phyloP scores from a whole-genome alignment of 2,329 filamentous ascomycete species.

The Zymoseptoria brevis region DNA sequence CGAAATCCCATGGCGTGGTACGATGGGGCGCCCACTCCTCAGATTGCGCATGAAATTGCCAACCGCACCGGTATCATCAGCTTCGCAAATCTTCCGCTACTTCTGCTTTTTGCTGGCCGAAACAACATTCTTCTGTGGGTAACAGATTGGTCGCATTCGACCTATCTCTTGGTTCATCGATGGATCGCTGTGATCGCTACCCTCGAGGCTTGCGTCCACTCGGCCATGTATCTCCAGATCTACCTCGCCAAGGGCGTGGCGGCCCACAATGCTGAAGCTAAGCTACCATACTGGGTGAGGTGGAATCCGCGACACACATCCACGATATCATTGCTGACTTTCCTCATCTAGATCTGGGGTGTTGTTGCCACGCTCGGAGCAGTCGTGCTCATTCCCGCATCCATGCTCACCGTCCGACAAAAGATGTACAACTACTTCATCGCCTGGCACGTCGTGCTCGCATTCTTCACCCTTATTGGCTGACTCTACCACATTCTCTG shows the following conservation, averaged over 20 bases:
- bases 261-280: neutral
- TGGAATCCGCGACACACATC: neutral
- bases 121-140: constrained; percentile 44
- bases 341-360: constrained; percentile 22
- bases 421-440: constrained; percentile 41
- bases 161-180: constrained; percentile 43
- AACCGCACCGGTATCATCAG: constrained; percentile 37
- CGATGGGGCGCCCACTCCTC: neutral
- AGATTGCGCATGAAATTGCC: constrained; percentile 3
- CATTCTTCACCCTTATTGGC: constrained; percentile 36
- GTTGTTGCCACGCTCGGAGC: constrained; percentile 9
- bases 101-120: constrained; percentile 39
- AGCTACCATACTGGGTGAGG: neutral
- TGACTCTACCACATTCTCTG: constrained; percentile 38
- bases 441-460: constrained; percentile 35
- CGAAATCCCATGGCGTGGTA: constrained; percentile 25
- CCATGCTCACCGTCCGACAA: constrained; percentile 32
- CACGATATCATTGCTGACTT: neutral
- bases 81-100: constrained; percentile 36
- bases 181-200: constrained; percentile 42
- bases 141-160: constrained; percentile 44
- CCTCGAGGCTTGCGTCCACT: constrained; percentile 42
- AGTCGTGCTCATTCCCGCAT: constrained; percentile 28
- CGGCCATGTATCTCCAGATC: constrained; percentile 34
- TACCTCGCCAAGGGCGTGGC: constrained; percentile 7